Evolutionary conservation across 2,329 filamentous ascomycete genomes (phyloP), one percentile per base, ranked within the genome.

Genomic region (Botrytis hyacinthi): DNA sequence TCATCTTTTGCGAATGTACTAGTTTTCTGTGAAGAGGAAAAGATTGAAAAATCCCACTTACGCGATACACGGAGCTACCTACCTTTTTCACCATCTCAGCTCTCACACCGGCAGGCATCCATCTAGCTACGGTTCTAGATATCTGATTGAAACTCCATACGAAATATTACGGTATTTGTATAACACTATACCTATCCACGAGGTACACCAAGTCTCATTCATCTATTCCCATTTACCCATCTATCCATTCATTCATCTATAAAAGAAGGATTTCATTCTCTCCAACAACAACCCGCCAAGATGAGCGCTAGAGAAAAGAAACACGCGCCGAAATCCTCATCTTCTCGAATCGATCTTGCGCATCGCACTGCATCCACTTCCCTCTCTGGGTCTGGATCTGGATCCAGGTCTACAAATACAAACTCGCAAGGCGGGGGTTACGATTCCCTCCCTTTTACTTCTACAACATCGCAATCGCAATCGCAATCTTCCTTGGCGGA

Each of bases 251-350:
- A 48, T 32, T 20, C 3, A 51, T n/a, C 29, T 35, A 66, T 37
- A 35, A 37, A 37, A 46, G 22, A n/a, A 37, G 22, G 6, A 2
- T 62, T 42, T 26, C 6, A n/a, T n/a, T 35, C 35, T 46, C 62
- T 16, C 62, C 6, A 18, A 16, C 29, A 10, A 12, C 37, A 12
- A 14, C 26, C 32, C 46, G 26, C 46, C 12, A 67, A 51, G 7
- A 67, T 67, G 65, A 67, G 46, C 32, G 26, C 22, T 14, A 40
- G 46, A 67, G 65, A 67, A 54, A 54, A 54, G 32, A 67, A 67
- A 67, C 46, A 37, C 20, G 12, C 46, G 44, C 46, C 12, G 2
- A 67, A 37, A 22, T 22, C 32, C 32, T 54, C 32, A 54, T 67
- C 46, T n/a, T 40, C 63, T 67, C 65, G 22, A 40, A 29, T 40